phyloP scores from a whole-genome alignment of 208 protist genomes.

The Vickermania ingenoplastis region DNA sequence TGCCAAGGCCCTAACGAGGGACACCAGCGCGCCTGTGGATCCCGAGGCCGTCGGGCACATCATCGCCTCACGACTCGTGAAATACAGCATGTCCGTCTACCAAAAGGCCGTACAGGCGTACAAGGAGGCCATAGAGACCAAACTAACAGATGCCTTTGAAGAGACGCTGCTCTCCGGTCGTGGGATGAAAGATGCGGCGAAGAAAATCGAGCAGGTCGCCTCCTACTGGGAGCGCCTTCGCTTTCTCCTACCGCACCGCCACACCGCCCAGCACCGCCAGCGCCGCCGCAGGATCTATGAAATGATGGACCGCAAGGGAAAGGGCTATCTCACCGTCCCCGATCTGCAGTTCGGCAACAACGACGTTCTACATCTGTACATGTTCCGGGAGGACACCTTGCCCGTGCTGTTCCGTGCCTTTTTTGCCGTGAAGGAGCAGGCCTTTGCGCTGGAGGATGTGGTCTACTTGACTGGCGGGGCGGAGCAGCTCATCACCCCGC shows the following conservation, averaged over 20 bases:
- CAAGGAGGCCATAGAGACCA: not conserved
- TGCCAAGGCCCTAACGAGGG: not conserved
- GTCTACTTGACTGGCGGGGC: slow-evolving; percentile 26
- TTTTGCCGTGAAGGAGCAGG: slow-evolving; percentile 36
- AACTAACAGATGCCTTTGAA: not conserved
- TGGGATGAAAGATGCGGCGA: not conserved
- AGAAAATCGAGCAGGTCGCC: not conserved
- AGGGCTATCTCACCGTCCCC: slow-evolving; percentile 24
- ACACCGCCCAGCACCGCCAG: slow-evolving; percentile 28
- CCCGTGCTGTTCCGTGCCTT: slow-evolving; percentile 39
- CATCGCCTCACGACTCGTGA: not conserved
- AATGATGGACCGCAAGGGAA: slow-evolving; percentile 23
- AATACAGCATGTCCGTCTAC: not conserved
- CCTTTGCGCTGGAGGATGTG: slow-evolving; percentile 9
- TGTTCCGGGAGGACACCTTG: slow-evolving; percentile 35
- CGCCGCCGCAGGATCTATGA: slow-evolving; percentile 28
- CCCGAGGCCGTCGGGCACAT: not conserved
- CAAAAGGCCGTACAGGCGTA: not conserved
- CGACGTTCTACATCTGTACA: slow-evolving; percentile 31
- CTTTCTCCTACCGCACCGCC: slow-evolving; percentile 27
- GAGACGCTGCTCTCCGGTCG: slow-evolving; percentile 1
- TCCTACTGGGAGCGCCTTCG: slow-evolving; percentile 48
- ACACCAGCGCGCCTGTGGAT: not conserved
- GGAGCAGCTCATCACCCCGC: slow-evolving; percentile 36
- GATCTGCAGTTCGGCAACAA: slow-evolving; percentile 29